Conservation (phyloP, 371 early-diverging fungal genomes). For the Blakeslea trispora region DNA sequence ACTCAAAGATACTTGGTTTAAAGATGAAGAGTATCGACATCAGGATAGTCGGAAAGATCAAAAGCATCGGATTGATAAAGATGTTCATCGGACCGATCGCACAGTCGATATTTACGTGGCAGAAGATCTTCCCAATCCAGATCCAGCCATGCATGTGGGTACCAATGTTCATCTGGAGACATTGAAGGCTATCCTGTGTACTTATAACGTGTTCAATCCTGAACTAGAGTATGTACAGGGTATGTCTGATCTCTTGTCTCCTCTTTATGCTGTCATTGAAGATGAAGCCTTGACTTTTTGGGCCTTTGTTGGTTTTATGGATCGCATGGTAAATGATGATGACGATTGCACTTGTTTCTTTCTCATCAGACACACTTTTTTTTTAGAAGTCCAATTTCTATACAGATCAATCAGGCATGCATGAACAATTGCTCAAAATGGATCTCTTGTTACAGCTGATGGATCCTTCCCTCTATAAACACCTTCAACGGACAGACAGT, state of each 20-base stretch:
- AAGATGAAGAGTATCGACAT: constrained; percentile 60
- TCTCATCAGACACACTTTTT: background rate
- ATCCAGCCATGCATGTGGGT: constrained; percentile 42
- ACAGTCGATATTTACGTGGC: constrained; percentile 76
- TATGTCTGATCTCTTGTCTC: constrained; percentile 94
- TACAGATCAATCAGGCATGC: constrained; percentile 90
- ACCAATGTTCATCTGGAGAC: constrained; percentile 76
- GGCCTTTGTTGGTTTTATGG: constrained; percentile 89
- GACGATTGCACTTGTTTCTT: background rate
- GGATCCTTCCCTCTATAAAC: constrained; percentile 78
- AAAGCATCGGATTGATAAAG: constrained; percentile 89
- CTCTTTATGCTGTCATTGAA: constrained; percentile 79
- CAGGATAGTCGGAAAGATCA: constrained; percentile 70
- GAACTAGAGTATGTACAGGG: constrained; percentile 92
- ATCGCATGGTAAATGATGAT: constrained; percentile 64
- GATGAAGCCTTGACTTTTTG: constrained; percentile 89
- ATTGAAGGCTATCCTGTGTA: constrained; percentile 82
- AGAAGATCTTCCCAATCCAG: constrained; percentile 63
- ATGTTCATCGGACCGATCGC: constrained; percentile 92
- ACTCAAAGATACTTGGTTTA: constrained; percentile 11
- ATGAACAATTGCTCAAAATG: constrained; percentile 75
- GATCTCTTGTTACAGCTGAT: constrained; percentile 78
- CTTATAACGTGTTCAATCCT: constrained; percentile 73
- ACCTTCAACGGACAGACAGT: constrained; percentile 77
- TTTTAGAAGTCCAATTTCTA: constrained; percentile 71